phyloP scores from a whole-genome alignment of 345 rosid species.

The Nasturtium officinale region DNA sequence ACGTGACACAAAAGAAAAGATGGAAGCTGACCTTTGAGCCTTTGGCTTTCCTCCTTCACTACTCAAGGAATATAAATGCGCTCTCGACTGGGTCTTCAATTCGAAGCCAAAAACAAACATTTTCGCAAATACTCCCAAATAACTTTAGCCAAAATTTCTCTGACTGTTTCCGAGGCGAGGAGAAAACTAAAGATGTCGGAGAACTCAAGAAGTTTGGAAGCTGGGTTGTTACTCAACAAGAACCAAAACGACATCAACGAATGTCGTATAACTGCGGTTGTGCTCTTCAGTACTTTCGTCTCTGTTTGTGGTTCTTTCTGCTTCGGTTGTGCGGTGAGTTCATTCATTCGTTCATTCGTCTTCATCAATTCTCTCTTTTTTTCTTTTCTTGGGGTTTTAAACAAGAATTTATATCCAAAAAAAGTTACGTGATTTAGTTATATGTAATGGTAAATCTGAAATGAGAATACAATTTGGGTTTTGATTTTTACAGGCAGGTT shows the following conservation, averaged over 20 bases:
- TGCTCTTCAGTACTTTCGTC: slow-evolving; percentile 45
- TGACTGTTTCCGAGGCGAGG: neutral
- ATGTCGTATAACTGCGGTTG: slow-evolving; percentile 39
- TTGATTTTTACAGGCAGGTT: slow-evolving; percentile 45
- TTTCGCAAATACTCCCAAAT: neutral
- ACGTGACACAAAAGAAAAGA: slow-evolving; percentile 36
- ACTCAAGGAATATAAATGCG: slow-evolving; percentile 38
- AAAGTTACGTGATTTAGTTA: neutral
- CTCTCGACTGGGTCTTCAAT: slow-evolving; percentile 18
- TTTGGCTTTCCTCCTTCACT: slow-evolving; percentile 38
- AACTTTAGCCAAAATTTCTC: neutral
- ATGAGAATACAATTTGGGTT: neutral
- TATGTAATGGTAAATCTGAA: neutral
- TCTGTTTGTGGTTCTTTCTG: slow-evolving; percentile 50
- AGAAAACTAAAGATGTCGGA: slow-evolving; percentile 33
- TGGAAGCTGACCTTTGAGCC: slow-evolving; percentile 31
- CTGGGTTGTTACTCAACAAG: slow-evolving; percentile 37
- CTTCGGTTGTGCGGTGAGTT: slow-evolving; percentile 48
- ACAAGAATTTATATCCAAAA: neutral
- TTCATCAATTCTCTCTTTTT: neutral
- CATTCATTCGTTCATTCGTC: neutral
- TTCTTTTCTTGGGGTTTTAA: neutral
- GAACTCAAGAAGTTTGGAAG: slow-evolving; percentile 30
- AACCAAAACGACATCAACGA: slow-evolving; percentile 40
- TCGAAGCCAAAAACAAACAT: neutral